Evolutionary conservation across 2,329 filamentous ascomycete species (phyloP).

Genomic region (Penicillium sp.): DNA sequence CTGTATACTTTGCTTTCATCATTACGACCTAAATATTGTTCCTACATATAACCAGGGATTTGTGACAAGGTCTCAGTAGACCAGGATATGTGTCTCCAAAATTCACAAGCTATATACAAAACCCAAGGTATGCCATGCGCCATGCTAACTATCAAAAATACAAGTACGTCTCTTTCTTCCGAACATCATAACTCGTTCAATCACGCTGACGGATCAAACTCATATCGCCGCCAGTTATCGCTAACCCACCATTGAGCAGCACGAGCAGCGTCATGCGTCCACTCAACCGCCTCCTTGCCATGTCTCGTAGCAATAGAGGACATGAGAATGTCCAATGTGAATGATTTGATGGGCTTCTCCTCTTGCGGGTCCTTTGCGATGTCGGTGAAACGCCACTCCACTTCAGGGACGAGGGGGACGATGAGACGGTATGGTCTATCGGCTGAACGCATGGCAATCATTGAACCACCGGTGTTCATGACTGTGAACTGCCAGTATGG

Average conservation of each 20-base stretch:
- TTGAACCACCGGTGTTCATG: constrained; percentile 34
- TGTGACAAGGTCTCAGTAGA: no score
- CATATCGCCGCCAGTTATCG: constrained; percentile 27
- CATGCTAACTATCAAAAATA: constrained; percentile 8
- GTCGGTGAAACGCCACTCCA: constrained; percentile 37
- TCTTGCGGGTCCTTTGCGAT: constrained; percentile 35
- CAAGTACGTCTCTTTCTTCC: no score
- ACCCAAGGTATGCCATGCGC: constrained; percentile 11
- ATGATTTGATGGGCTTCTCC: constrained; percentile 28
- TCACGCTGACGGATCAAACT: constrained; percentile 10
- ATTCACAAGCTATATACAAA: constrained; percentile 9
- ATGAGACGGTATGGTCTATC: constrained; percentile 66
- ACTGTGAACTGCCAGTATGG: constrained; percentile 33
- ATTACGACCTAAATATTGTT: no score
- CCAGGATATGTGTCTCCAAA: neutral
- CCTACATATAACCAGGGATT: no score
- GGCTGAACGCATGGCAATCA: constrained; percentile 66
- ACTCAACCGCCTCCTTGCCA: constrained; percentile 32
- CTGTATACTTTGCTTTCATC: no score
- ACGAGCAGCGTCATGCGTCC: constrained; percentile 34
- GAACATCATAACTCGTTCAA: neutral
- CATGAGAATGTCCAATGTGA: constrained; percentile 26
- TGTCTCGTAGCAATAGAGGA: constrained; percentile 24
- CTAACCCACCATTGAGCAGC: constrained; percentile 40
- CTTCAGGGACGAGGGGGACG: constrained; percentile 74